These are phyloP conservation scores for Vitis rotundifolia DNA, from an alignment of 164 flowering plant genomes.

Conservation along the genomic window DNA sequence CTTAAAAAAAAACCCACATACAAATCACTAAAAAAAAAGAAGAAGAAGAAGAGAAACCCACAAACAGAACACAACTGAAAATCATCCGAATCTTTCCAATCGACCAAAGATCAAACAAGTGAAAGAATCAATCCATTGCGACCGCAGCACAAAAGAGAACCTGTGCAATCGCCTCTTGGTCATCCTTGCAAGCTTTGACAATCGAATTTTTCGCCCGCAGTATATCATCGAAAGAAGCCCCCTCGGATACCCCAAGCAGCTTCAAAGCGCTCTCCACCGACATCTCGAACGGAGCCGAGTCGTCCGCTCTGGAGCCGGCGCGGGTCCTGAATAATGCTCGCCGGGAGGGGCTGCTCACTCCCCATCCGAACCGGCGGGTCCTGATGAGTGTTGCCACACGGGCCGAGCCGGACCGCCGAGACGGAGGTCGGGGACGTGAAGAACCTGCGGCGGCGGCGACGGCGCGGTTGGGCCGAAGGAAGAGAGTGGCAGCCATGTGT, in stretches of 20 bases:
- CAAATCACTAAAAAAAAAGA: background rate
- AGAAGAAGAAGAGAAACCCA: background rate
- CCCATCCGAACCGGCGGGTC: slow-evolving; percentile 16
- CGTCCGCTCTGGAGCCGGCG: slow-evolving; percentile 42
- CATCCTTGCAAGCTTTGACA: slow-evolving; percentile 69
- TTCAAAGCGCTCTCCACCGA: slow-evolving; percentile 86
- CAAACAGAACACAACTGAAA: no score
- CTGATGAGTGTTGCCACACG: background rate
- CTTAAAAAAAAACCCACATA: no score
- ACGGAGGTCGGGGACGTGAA: slow-evolving; percentile 16
- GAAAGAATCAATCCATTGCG: no score
- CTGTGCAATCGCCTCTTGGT: slow-evolving; percentile 67
- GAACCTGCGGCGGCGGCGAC: slow-evolving; percentile 20
- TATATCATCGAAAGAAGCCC: slow-evolving; percentile 84
- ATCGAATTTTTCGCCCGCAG: slow-evolving; percentile 82
- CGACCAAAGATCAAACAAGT: no score
- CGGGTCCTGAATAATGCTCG: slow-evolving; percentile 9
- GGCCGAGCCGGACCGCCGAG: background rate
- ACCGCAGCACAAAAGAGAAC: slow-evolving; percentile 23
- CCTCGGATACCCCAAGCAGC: slow-evolving; percentile 79
- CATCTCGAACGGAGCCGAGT: slow-evolving; percentile 81
- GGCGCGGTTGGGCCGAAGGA: slow-evolving; percentile 36
- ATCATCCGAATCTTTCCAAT: no score
- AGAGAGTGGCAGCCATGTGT: slow-evolving; percentile 31
- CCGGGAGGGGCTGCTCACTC: slow-evolving; percentile 1